Evolutionary conservation across 163 green algal genomes (phyloP), one percentile per base, ranked within the genome.

Genomic region (Scenedesmus sp.): DNA sequence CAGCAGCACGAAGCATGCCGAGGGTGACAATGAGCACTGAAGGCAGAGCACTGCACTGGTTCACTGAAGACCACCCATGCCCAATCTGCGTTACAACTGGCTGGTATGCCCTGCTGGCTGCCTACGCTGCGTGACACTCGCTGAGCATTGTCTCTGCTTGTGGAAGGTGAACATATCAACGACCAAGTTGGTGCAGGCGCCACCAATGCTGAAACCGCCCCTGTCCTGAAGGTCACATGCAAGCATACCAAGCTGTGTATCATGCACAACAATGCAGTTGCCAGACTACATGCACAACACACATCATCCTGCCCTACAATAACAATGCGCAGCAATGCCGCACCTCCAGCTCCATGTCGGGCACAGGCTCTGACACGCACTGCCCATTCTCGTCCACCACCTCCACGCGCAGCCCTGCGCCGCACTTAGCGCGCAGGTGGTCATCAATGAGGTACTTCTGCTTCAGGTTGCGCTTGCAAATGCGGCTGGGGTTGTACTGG

Each of bases 361-460:
- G 87, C 82, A 95, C 86, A 12, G 92, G 87, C 73, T 96, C 95
- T 1, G 70, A 67, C 82, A 94, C 66, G 77, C 95, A 96, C 12
- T 86, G 64, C n/a, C 93, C 93, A 13, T 83, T 88, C 57, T 96
- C 94, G 70, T 96, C 94, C 59, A 96, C 95, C 82, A 96, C 87
- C 92, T 96, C 95, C 16, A 96, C 93, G 2, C 95, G 92, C 66
- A 96, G 90, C 60, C 90, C 92, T 18, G 95, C 94, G 20, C 90
- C 76, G 86, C 95, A 96, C 90, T 96, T 96, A 74, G 95, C 95
- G 6, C 88, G 90, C 46, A 96, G 90, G 88, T 96, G 93, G 92
- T 96, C 95, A 70, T 96, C 95, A 64, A 96, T 96, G 18, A 96
- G 93, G 88, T 96, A 96, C 88, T 96, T 96, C 34, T 92, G 82